phyloP scores from a whole-genome alignment of 768 basidiomycete species.

The Pisolithus microcarpus region DNA sequence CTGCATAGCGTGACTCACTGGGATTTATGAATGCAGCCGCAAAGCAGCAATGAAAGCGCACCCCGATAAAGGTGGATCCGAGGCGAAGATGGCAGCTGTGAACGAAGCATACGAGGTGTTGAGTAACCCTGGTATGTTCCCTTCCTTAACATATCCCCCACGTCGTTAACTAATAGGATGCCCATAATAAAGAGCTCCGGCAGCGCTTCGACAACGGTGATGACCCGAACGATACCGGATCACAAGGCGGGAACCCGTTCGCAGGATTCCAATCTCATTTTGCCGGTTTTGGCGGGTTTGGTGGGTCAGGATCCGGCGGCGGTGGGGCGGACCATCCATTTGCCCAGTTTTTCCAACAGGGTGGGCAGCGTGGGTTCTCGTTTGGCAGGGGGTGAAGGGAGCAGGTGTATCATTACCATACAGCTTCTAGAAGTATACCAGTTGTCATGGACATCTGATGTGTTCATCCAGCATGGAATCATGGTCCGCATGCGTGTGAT shows the following conservation, averaged over 20 bases:
- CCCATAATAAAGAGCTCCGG: conserved; percentile 53
- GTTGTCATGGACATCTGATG: too few relatives aligned
- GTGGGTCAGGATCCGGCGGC: not conserved
- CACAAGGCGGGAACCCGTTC: conserved; percentile 50
- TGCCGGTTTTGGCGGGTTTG: conserved; percentile 21
- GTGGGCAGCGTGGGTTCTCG: conserved; percentile 31
- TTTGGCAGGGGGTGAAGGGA: conserved; percentile 23
- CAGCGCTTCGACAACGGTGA: conserved; percentile 89
- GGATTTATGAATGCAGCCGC: conserved; percentile 42
- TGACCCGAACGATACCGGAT: conserved; percentile 87
- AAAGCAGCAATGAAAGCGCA: conserved; percentile 76
- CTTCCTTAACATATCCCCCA: not conserved
- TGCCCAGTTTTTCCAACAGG: conserved; percentile 78
- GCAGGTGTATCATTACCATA: too few relatives aligned
- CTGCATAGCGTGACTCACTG: not conserved
- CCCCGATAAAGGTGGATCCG: conserved; percentile 92
- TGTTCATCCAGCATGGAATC: too few relatives aligned
- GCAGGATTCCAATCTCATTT: conserved; percentile 36
- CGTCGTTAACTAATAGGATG: not conserved
- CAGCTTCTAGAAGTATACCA: too few relatives aligned
- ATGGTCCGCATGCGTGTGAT: too few relatives aligned
- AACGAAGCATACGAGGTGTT: conserved; percentile 98
- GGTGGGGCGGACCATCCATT: conserved; percentile 53
- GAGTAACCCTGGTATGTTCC: conserved; percentile 52
- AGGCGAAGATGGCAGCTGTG: conserved; percentile 88